Base-by-base conservation (phyloP, 257 asterid species). In the Avicennia marina region DNA sequence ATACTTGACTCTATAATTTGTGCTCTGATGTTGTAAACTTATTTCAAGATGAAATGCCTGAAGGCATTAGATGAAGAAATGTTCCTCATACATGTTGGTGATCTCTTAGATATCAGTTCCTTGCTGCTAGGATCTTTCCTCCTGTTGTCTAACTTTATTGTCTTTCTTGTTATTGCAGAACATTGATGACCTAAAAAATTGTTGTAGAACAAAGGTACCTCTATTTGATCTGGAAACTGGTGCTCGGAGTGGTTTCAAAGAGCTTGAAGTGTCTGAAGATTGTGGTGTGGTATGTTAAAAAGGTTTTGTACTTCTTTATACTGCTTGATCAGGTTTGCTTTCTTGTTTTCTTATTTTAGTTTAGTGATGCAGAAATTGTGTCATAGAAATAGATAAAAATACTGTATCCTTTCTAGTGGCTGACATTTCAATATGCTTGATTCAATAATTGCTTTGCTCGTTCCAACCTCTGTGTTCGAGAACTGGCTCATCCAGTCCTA, bases 251-350 rank as follows among this genome's bases (percentile, higher is more conserved):
- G 95, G 95, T 71, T 85, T 88, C 75, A 86, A 79, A 77, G 97
- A 88, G 58, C 81, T 88, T 53, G 85, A 89, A 86, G 88, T 93
- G 65, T 81, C 97, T 72, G 98, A 93, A 77, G 98, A 93, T 70
- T 93, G 98, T 73, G 98, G 95, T 17, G 98, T 93, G 90, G 98
- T 93, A 81, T 59, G 82, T 39, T 20, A 41, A 6, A 32, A 43
- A 43, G 56, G 40, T 58, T 25, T 16, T 49, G 20, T 51, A 16
- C 53, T 26, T 41, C 33, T 15, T 39, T 29, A 27, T 61, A 43
- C 33, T n/a, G 25, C 27, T 7, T 21, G 18, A 8, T 36, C 60
- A 16, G 34, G 10, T 46, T 21, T 40, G 11, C 56, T 48, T 58
- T 4, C 51, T 56, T 32, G n/a, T 50, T 25, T 56, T 20, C 38